phyloP scores from a whole-genome alignment of 805 yeast species.

The Candida endomychidarum region DNA sequence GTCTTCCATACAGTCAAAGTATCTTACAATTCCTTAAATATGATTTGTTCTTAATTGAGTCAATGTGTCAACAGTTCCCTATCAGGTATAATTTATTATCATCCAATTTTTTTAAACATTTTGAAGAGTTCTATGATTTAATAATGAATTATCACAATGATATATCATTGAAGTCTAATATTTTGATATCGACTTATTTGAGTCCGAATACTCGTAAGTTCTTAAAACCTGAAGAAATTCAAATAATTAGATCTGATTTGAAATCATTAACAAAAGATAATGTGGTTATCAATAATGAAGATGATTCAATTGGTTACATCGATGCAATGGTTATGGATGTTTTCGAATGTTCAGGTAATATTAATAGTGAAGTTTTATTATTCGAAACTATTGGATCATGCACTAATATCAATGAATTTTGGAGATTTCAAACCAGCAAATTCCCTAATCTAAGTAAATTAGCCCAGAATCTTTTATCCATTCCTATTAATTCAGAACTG shows the following conservation, averaged over 20 bases:
- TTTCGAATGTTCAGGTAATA: constrained; percentile 28
- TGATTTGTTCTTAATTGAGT: constrained; percentile 12
- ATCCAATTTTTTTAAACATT: constrained; percentile 6
- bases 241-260: constrained; percentile 5
- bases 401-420: constrained; percentile 16
- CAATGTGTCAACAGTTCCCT: constrained; percentile 14
- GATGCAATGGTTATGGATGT: constrained; percentile 21
- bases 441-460: constrained; percentile 18
- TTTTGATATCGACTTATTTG: constrained; percentile 12
- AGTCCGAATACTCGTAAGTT: constrained; percentile 14
- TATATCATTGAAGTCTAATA: constrained; percentile 9
- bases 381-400: constrained; percentile 25
- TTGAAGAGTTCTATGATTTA: constrained; percentile 10
- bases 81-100: constrained; percentile 11
- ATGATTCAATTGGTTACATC: constrained; percentile 12
- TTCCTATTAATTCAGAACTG: constrained; percentile 19
- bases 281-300: constrained; percentile 5
- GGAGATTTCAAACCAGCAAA: constrained; percentile 19
- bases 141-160: constrained; percentile 11
- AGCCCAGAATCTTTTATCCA: constrained; percentile 17
- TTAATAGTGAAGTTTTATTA: constrained; percentile 24
- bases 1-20: constrained; percentile 7
- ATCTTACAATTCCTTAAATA: constrained; percentile 13
- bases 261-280: constrained; percentile 2
- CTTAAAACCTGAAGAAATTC: constrained; percentile 12